These are phyloP conservation scores for Bryum argenteum DNA, from an alignment of 225 moss, liverwort and hornwort species.

Conservation along the genomic window DNA sequence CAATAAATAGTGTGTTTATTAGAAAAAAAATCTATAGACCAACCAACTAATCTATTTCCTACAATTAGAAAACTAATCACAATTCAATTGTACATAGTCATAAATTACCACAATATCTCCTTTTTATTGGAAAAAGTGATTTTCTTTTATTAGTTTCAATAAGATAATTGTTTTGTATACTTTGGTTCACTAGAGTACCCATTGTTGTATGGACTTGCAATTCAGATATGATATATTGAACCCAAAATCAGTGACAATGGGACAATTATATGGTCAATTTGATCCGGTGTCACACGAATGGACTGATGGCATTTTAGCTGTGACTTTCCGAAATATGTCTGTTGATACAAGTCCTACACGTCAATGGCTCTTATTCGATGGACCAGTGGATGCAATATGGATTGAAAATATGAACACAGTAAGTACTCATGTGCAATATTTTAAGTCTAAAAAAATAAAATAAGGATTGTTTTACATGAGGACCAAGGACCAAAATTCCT, in stretches of 20 bases:
- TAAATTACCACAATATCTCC: no score
- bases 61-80: no score
- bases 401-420: constrained; percentile 90
- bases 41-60: no score
- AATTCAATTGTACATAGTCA: no score
- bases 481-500: no score
- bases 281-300: constrained; percentile 84
- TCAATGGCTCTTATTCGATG: constrained; percentile 85
- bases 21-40: no score
- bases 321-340: constrained; percentile 76
- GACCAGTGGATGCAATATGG: constrained; percentile 89
- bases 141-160: no score
- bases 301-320: constrained; percentile 77
- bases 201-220: background rate
- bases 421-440: background rate
- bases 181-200: no score
- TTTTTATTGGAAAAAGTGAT: no score
- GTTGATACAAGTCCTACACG: constrained; percentile 65
- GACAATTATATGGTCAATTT: constrained; percentile 82
- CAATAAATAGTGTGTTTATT: no score
- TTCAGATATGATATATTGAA: constrained; percentile 69
- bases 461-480: no score
- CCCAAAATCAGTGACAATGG: constrained; percentile 84
- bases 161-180: no score
- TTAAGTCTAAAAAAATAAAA: background rate